Evolutionary conservation across 2,329 filamentous ascomycete species (phyloP).

Genomic region (Aplosporella prunicola): DNA sequence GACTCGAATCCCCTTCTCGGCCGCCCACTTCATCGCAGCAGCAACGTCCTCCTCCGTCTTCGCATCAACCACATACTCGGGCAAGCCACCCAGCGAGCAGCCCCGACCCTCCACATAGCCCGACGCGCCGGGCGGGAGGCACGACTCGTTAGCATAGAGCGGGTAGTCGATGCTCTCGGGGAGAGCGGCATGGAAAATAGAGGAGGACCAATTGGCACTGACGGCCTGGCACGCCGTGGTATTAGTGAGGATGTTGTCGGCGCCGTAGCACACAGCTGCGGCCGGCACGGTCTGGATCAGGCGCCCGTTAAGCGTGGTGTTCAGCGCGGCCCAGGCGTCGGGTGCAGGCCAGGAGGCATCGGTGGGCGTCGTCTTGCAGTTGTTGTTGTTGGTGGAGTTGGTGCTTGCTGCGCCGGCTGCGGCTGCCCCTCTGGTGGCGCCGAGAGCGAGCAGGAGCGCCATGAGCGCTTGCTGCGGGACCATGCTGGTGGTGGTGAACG

Average conservation of each 20-base stretch:
- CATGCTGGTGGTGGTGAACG: too few species aligned
- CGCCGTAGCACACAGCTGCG: constrained; percentile 33
- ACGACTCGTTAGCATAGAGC: constrained; percentile 16
- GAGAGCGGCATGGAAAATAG: constrained; percentile 20
- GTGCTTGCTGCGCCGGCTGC: too few species aligned
- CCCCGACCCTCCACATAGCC: constrained; percentile 19
- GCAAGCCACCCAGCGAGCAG: constrained; percentile 14
- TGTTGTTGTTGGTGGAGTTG: too few species aligned
- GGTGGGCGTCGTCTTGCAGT: constrained; percentile 42
- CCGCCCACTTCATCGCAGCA: constrained; percentile 20
- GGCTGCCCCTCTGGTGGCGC: too few species aligned
- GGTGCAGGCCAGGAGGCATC: constrained; percentile 40
- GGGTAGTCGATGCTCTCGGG: constrained; percentile 3
- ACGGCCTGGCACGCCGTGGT: constrained; percentile 14
- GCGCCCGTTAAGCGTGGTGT: constrained; percentile 34
- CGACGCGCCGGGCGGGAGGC: constrained; percentile 18
- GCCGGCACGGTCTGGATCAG: constrained; percentile 37
- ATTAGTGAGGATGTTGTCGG: constrained; percentile 32
- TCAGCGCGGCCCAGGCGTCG: constrained; percentile 38
- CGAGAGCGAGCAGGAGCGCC: too few species aligned
- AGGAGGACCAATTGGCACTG: constrained; percentile 22
- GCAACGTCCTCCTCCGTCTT: constrained; percentile 12
- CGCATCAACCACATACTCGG: constrained; percentile 1
- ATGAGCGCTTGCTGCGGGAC: too few species aligned
- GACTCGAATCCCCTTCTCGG: constrained; percentile 22